Base-by-base conservation (phyloP, 768 basidiomycete species). In the Mycena amicta region DNA sequence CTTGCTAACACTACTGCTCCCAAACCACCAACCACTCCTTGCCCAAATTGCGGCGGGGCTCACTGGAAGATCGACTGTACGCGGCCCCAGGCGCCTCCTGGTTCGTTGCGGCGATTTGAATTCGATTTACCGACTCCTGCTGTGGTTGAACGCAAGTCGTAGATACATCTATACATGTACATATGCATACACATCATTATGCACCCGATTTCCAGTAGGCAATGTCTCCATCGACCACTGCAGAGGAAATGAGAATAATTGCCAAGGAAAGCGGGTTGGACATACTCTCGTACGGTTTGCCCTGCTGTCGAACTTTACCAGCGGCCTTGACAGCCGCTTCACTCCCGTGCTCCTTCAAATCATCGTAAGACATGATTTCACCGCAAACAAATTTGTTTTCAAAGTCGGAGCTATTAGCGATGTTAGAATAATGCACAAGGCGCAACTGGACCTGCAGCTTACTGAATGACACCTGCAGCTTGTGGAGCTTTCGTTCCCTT, bases 401-500 rank as follows among this genome's bases (percentile, higher is more conserved):
- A 70, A 98, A 98, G 75, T 98, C 95, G 52, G 93, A 89, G 80
- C 91, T 93, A 59, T 20, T 6, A 40, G 20, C 40, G 39, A 39
- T 54, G 20, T 61, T 57, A 13, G 27, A 4, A 23, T n/a, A 23
- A 43, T 29, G 49, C 33, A 11, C 16, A 25, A 50, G 13, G 28
- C n/a, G 54, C 37, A 15, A 4, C 25, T 20, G 20, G 13, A 45
- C 18, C 8, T 37, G 30, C 27, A 13, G 80, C 90, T 51, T 69
- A 93, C 90, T 98, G 96, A 69, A 98, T 98, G 63, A 98, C 94
- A 73, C 97, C 97, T 37, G 97, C 97, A 6, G 97, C 97, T 71
- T 94, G 91, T 2, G 96, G 97, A 1, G 97, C 96, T 71, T 95
- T 97, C 26, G 89, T 95, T 22, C 93, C 95, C 57, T 85, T 87